A percentile compares a stretch with the other conserved stretches of the same genome.
phyloP scores from a whole-genome alignment of 306 rosid species.

The Macrotyloma uniflorum region DNA sequence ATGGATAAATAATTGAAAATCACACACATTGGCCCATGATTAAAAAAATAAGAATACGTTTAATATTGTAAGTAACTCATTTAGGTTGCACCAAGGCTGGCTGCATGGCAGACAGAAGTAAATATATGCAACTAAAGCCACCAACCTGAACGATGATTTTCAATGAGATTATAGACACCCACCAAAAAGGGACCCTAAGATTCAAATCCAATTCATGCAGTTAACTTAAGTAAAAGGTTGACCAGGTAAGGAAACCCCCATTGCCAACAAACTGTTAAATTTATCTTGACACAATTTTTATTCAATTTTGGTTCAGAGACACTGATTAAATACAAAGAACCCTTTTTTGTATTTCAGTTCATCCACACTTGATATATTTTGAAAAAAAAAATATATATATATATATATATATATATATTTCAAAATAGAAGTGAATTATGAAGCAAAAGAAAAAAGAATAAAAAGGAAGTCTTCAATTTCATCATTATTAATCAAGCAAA shows the following conservation, averaged over 20 bases:
- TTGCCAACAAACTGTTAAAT: conserved; percentile 7
- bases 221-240: background rate
- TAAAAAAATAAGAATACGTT: background rate
- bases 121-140: background rate
- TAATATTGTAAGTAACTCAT: background rate
- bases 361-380: conserved; percentile 13
- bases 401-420: too few relatives aligned
- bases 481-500: conserved; percentile 22
- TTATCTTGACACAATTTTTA: background rate
- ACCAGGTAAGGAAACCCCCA: background rate
- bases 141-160: background rate
- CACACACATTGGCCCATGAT: background rate
- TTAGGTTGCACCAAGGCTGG: background rate
- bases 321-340: background rate
- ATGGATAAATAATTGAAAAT: background rate
- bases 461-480: conserved; percentile 18
- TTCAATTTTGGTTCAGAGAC: background rate
- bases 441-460: background rate
- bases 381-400: background rate
- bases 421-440: conserved; percentile 7
- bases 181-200: background rate
- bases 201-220: conserved; percentile 9
- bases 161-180: background rate
- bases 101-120: background rate
- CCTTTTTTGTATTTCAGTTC: background rate